These are phyloP conservation scores for Gentiana macrophylla DNA, from an alignment of 257 asterid species.

Conservation along the genomic window DNA sequence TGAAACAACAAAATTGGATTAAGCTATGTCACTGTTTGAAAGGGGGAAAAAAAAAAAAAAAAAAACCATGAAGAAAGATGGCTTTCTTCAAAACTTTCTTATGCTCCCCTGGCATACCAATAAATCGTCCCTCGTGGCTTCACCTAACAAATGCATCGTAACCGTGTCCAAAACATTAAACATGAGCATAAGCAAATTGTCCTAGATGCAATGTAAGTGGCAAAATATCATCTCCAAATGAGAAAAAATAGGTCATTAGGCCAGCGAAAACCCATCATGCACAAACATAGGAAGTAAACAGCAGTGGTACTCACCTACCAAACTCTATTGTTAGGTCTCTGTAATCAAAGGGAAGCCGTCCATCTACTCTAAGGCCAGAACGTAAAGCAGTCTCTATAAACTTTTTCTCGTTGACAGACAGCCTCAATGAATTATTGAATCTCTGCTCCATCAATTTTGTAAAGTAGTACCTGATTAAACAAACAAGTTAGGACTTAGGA, in stretches of 20 bases:
- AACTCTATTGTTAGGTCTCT: conserved; percentile 57
- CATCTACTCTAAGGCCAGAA: conserved; percentile 77
- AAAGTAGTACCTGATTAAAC: conserved; percentile 4
- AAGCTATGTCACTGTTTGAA: too few species aligned
- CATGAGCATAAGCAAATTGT: too few species aligned
- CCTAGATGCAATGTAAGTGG: not conserved
- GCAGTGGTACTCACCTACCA: conserved; percentile 42
- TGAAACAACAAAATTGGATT: too few species aligned
- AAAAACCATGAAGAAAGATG: too few species aligned
- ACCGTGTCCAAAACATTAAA: too few species aligned
- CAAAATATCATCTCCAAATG: not conserved
- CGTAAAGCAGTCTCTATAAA: conserved; percentile 64
- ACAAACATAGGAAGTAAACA: too few species aligned
- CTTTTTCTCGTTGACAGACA: conserved; percentile 74
- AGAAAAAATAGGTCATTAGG: not conserved
- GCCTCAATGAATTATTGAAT: conserved; percentile 48
- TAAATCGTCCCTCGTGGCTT: too few species aligned
- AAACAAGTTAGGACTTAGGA: too few species aligned
- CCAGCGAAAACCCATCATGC: not conserved
- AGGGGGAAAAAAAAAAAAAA: too few species aligned
- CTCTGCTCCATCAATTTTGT: conserved; percentile 62
- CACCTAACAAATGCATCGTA: too few species aligned
- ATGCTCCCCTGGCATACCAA: too few species aligned
- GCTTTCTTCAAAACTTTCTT: too few species aligned
- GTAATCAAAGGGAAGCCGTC: conserved; percentile 83